phyloP scores from a whole-genome alignment of 306 rosid genomes.

The Quercus gilva region DNA sequence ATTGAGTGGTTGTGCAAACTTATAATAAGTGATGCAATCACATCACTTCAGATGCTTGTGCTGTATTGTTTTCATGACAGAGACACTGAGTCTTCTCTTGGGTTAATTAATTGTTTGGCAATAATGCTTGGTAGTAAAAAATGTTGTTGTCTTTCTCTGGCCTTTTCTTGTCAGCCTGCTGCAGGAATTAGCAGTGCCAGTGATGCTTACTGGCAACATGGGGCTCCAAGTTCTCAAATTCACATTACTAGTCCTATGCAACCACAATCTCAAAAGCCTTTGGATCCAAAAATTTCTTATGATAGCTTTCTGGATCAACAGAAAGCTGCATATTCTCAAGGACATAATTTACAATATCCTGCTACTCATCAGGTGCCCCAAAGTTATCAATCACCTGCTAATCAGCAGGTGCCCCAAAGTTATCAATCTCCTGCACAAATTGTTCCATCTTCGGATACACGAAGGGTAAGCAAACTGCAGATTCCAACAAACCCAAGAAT shows the following conservation, averaged over 20 bases:
- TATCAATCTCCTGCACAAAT: slow-evolving; percentile 47
- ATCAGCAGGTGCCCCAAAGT: slow-evolving; percentile 52
- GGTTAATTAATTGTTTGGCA: slow-evolving; percentile 21
- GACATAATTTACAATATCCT: slow-evolving; percentile 55
- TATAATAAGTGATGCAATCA: background rate
- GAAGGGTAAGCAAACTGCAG: slow-evolving; percentile 72
- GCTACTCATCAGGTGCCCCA: slow-evolving; percentile 58
- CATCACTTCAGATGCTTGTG: background rate
- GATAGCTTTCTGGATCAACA: slow-evolving; percentile 95
- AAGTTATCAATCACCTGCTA: slow-evolving; percentile 37
- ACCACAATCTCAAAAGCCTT: slow-evolving; percentile 75
- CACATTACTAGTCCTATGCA: slow-evolving; percentile 64
- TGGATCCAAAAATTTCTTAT: slow-evolving; percentile 80
- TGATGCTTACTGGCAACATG: slow-evolving; percentile 92
- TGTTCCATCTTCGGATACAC: slow-evolving; percentile 62
- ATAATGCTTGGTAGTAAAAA: slow-evolving; percentile 23
- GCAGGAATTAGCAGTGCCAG: slow-evolving; percentile 67
- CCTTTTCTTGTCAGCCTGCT: slow-evolving; percentile 74
- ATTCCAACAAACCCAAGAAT: slow-evolving; percentile 97
- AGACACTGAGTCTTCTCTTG: slow-evolving; percentile 5
- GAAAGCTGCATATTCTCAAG: slow-evolving; percentile 53
- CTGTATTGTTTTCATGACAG: background rate
- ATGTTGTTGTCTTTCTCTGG: slow-evolving; percentile 34
- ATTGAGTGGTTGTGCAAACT: background rate
- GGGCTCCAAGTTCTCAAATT: slow-evolving; percentile 68